Base-by-base conservation (phyloP, 2,329 filamentous ascomycete genomes). In the Stagonosporopsis cucurbitacearum region DNA sequence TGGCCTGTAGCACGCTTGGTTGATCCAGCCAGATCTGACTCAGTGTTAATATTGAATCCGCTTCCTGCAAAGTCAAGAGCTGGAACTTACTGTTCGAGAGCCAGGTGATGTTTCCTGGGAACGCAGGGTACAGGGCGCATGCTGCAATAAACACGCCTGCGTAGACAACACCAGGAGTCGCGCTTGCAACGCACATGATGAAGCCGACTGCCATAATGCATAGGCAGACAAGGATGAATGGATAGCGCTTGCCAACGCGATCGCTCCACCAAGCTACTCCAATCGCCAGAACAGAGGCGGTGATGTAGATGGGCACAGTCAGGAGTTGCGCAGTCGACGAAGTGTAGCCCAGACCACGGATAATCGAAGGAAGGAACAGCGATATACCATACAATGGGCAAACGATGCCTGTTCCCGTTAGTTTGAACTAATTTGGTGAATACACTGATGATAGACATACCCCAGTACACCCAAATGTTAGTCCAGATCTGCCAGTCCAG, bases 391-490 rank as follows among this genome's bases (percentile, higher is more conserved):
- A 75, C 2, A 74, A 59, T 1, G 71, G 71, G 19, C 79, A 77
- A 26, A 80, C 78, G 25, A 72, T 70, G 6, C 66, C 67, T 69
- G 20, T 26, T n/a, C 1, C 11, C n/a, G 25, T 64, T 33, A 67
- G 63, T 41, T 13, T 22, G 15, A 20, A 11, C 20, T 9, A 12
- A 17, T 2, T n/a, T 42, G 4, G 1, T 6, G 41, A 13, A 6
- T 13, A 20, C 15, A 15, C 32, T 8, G 6, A 40, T n/a, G 22
- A 23, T 37, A 15, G 6, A 77, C 77, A n/a, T 82, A 8, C 86
- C 85, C 79, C 87, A 87, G 64, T 86, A 86, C 30, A 89, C 84
- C 45, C 88, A 78, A 4, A 88, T 77, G 48, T 81, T 82, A 1
- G 70, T 58, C 70, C 72, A 81, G 30, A 81, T 75, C 60, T 82